phyloP scores from a whole-genome alignment of 495 filamentous ascomycete species.

The Aspergillus cavernicola region DNA sequence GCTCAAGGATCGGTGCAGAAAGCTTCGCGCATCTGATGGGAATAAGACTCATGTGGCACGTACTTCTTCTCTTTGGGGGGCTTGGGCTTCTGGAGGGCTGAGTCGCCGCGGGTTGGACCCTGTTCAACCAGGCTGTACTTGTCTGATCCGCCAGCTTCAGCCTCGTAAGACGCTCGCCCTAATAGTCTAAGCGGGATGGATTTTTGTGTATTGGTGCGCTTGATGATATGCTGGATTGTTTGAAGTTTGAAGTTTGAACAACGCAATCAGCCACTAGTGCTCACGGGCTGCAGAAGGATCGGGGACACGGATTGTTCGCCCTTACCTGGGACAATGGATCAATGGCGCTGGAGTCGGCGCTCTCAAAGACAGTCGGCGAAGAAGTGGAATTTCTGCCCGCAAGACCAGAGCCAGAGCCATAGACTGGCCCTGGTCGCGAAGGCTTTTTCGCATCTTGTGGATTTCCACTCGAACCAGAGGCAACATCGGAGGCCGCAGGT shows the following conservation, averaged over 20 bases:
- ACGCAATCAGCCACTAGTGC: conserved; percentile 17
- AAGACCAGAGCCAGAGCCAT: conserved; percentile 16
- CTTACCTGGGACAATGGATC: conserved; percentile 57
- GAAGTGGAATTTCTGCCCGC: conserved; percentile 26
- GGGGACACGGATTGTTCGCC: not conserved
- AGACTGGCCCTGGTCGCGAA: conserved; percentile 14
- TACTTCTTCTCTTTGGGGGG: conserved; percentile 65
- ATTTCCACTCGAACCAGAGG: conserved; percentile 35
- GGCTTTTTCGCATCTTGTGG: conserved; percentile 31
- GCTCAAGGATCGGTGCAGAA: not conserved
- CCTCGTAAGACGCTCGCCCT: conserved; percentile 49
- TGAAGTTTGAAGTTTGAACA: too few relatives aligned
- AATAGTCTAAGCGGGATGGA: conserved; percentile 65
- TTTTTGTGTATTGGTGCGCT: conserved; percentile 74
- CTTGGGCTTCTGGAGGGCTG: conserved; percentile 46
- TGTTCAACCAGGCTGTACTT: conserved; percentile 36
- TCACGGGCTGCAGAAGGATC: conserved; percentile 3
- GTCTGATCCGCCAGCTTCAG: conserved; percentile 50
- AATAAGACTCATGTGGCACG: conserved; percentile 25
- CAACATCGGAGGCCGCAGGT: conserved; percentile 31
- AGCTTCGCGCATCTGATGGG: conserved; percentile 2
- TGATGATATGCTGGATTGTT: conserved; percentile 64
- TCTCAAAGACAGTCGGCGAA: conserved; percentile 29
- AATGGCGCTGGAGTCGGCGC: conserved; percentile 42
- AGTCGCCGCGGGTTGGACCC: conserved; percentile 32